phyloP scores from a whole-genome alignment of 75 land plant species.

The Chamaecyparis obtusa region DNA sequence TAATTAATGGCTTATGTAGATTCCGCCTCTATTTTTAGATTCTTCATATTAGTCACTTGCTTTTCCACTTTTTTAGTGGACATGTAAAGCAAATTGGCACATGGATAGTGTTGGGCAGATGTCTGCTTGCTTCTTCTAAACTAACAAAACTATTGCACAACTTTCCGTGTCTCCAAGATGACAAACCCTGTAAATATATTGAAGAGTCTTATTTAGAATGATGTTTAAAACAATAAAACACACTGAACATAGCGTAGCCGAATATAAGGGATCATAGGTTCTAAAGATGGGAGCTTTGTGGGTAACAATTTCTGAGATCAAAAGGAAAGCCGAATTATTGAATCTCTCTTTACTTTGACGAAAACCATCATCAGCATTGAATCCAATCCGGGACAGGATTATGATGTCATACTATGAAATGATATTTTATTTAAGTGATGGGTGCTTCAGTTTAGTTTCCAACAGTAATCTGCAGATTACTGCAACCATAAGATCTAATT shows the following conservation, averaged over 20 bases:
- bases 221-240: neutral
- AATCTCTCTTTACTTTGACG: too few relatives aligned
- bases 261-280: neutral
- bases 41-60: neutral
- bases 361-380: neutral
- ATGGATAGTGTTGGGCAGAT: neutral
- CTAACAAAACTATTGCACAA: too few relatives aligned
- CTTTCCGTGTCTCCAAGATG: neutral
- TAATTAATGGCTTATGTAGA: neutral
- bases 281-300: too few relatives aligned
- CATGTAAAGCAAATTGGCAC: neutral
- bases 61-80: neutral
- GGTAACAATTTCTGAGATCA: too few relatives aligned
- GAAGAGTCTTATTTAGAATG: neutral
- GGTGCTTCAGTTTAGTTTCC: neutral
- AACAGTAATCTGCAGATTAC: neutral
- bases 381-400: neutral
- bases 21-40: neutral
- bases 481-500: neutral
- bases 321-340: too few relatives aligned
- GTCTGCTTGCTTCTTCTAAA: neutral
- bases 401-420: too few relatives aligned
- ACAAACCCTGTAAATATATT: neutral
- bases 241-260: neutral
- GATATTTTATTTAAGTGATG: neutral